Conservation (phyloP, 2,329 filamentous ascomycete genomes). For the Xylaria hypoxylon region DNA sequence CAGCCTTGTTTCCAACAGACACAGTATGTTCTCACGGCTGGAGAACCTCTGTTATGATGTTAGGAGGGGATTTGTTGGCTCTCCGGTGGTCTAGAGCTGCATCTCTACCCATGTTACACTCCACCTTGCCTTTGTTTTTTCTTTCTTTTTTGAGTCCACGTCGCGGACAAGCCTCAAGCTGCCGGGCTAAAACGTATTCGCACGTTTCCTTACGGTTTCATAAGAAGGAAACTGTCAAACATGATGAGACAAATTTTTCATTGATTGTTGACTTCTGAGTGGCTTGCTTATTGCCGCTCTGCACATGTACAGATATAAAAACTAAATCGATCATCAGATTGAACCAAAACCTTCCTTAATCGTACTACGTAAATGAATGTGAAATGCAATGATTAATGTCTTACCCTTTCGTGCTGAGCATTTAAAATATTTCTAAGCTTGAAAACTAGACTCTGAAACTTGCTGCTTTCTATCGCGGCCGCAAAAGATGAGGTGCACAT, state of each 20-base stretch:
- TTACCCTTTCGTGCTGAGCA: neutral
- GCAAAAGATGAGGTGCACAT: neutral
- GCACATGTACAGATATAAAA: neutral
- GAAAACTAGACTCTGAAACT: neutral
- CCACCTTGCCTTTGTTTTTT: neutral
- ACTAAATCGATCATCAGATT: neutral
- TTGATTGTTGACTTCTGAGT: too few relatives aligned
- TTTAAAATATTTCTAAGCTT: neutral
- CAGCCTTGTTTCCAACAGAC: neutral
- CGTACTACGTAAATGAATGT: neutral
- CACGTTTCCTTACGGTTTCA: neutral
- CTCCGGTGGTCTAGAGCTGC: neutral
- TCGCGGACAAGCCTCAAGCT: neutral
- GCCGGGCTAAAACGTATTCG: neutral
- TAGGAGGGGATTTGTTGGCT: neutral
- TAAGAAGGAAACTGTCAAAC: neutral
- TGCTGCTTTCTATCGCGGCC: neutral
- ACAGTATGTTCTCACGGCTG: neutral
- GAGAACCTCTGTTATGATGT: neutral
- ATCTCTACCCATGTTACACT: neutral
- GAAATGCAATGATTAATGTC: neutral
- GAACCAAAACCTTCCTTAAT: neutral
- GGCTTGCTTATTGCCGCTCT: neutral
- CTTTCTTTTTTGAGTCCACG: neutral
- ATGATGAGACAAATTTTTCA: neutral